Evolutionary conservation across 192 early-diverging fungal species (phyloP), one percentile per base, ranked within the genome.

Genomic region (Linnemannia zychae): DNA sequence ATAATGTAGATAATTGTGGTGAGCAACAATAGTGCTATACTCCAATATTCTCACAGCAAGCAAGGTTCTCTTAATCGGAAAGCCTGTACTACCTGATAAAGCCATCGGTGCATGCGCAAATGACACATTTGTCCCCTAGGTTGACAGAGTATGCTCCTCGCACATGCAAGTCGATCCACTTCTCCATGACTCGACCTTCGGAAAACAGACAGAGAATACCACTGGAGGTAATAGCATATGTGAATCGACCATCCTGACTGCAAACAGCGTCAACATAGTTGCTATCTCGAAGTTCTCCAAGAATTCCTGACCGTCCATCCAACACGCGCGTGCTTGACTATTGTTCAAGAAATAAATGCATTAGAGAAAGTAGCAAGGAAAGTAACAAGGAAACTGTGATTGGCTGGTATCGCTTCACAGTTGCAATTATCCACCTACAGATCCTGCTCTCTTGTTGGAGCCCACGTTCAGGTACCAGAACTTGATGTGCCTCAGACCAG

Each of bases 151-250:
- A 90, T n/a, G 93, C 94, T 52, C 87, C 82, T 78, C 78, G 71
- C 63, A 94, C 94, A 88, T 94, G 93, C 47, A 96, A 83, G 81
- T 96, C 91, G n/a, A 96, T 91, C 96, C 96, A 96, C 81, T 95
- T 96, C 72, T 95, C 94, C 84, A 96, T 86, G 16, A 89, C 82
- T 48, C 93, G 81, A 1, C 82, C 88, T 50, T 93, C 91, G 38
- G 91, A 90, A 53, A 96, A 95, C 38, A 93, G 76, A 49, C 94
- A 90, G 28, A 96, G 81, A 12, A 91, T 88, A 20, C 96, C 96
- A 18, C 89, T 91, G 9, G 92, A 90, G 12, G 95, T 94, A 7
- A 96, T 76, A n/a, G 91, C 88, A 78, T 96, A 96, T 9, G 92
- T 91, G 48, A 77, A 79, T 20, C 77, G 87, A 24, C 74, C 79